Evolutionary conservation across 352 stramenopile genomes (phyloP).

Genomic region (Aphanomyces euteiches): DNA sequence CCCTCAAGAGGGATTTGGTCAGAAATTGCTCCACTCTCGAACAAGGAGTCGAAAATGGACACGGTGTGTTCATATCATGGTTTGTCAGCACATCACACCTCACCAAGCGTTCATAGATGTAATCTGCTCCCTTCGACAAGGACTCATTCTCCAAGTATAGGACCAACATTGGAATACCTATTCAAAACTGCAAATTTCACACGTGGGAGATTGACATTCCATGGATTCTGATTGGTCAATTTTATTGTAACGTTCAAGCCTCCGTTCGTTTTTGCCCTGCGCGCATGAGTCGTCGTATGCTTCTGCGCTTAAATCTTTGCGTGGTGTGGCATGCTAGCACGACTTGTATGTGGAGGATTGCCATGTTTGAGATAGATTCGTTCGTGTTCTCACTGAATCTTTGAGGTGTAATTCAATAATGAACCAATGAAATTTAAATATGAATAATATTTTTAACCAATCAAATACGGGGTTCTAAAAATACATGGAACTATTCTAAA

Average conservation of each 20-base stretch:
- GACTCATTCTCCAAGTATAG: neutral
- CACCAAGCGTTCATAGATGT: slow-evolving; percentile 28
- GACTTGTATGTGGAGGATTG: too few relatives aligned
- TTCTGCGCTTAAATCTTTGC: too few relatives aligned
- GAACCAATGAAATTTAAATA: too few relatives aligned
- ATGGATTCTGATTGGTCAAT: neutral
- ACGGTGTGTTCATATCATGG: slow-evolving; percentile 30
- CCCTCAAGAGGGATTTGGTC: neutral
- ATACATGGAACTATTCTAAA: slow-evolving; percentile 32
- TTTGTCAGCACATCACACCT: slow-evolving; percentile 28
- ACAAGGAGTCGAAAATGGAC: slow-evolving; percentile 25
- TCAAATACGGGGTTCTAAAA: slow-evolving; percentile 29
- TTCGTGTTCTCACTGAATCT: too few relatives aligned
- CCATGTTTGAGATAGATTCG: too few relatives aligned
- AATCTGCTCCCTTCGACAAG: slow-evolving; percentile 30
- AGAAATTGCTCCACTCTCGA: slow-evolving; percentile 24
- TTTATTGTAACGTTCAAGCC: neutral
- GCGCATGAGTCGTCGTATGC: too few relatives aligned
- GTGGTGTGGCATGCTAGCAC: too few relatives aligned
- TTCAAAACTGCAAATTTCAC: neutral
- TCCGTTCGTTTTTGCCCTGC: too few relatives aligned
- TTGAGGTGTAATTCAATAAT: too few relatives aligned
- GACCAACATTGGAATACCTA: neutral
- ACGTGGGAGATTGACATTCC: neutral
- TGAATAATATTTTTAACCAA: slow-evolving; percentile 17